Evolutionary conservation across 1,284 basidiomycete genomes (phyloP), one percentile per base, ranked within the genome.

Genomic region (Trichosporon sp.): DNA sequence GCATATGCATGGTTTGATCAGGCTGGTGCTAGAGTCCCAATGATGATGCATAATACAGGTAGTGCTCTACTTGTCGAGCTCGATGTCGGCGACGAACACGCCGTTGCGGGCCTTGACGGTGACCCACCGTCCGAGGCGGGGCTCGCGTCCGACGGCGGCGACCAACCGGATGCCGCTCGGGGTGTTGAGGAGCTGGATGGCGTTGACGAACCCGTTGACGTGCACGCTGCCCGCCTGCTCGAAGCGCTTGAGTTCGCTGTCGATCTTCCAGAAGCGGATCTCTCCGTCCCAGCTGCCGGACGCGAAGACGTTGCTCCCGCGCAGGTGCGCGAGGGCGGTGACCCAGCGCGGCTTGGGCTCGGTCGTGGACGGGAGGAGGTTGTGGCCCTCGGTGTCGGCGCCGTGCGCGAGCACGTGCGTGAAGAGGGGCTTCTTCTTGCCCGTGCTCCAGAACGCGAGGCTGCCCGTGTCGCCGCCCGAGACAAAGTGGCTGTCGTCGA

Each of bases 381-480:
- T 71, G 65, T 68, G 65, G 2, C 66, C 67, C 31, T 68, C 66
- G 27, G 53, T 71, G 29, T 77, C 77, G 60, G 76, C 64, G 1
- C 97, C 97, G 81, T 99, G 96, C 1, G 93, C 92, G 51, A 96
- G 85, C 5, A 90, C 85, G 63, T 90, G 87, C 0, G 89, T 92
- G 81, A 91, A 98, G 64, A 97, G 85, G 0, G 96, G 93, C 83
- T 99, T 99, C 86, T 99, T 98, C 86, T 95, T 97, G 71, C 89
- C 88, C n/a, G 90, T 92, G 42, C 87, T 88, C 95, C 96, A 99
- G 6, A 99, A 86, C 72, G 89, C 91, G 77, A 99, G 90, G 5
- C 93, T 91, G 0, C 97, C 96, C 77, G 91, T 94, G 80, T 99
- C 95, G 18, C 97, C 96, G 1, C 96, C 96, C 71, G 90, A 96